Percentiles rank a stretch among this genome's conserved stretches.
Evolutionary conservation across 2,329 filamentous ascomycete genomes (phyloP).

Genomic region (Talaromyces pinophilus): DNA sequence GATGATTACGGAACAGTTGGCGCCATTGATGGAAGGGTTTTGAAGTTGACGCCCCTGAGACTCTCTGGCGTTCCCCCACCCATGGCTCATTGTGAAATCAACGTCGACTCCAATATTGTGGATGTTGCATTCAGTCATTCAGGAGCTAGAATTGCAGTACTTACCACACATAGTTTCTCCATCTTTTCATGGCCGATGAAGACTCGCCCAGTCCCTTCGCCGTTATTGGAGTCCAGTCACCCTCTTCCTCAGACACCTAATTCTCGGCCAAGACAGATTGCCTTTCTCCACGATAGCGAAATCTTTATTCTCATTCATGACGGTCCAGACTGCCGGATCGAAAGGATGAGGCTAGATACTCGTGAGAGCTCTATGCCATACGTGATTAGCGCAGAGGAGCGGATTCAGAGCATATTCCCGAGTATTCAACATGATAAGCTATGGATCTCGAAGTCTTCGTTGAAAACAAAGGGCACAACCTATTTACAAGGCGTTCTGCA

Average conservation of each 20-base stretch:
- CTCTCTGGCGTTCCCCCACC: constrained; percentile 86
- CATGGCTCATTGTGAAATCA: constrained; percentile 79
- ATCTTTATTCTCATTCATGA: constrained; percentile 46
- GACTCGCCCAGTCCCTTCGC: constrained; percentile 37
- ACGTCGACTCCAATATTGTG: constrained; percentile 61
- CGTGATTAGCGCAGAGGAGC: constrained; percentile 35
- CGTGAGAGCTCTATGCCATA: constrained; percentile 35
- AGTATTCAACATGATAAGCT: constrained; percentile 38
- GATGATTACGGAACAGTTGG: constrained; percentile 77
- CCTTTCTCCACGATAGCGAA: constrained; percentile 47
- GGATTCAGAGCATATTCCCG: constrained; percentile 41
- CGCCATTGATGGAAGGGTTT: constrained; percentile 75
- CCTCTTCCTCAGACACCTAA: constrained; percentile 34
- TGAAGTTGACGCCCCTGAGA: constrained; percentile 85
- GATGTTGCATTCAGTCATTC: constrained; percentile 73
- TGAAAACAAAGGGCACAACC: constrained; percentile 30
- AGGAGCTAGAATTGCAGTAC: constrained; percentile 67
- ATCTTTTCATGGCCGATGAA: constrained; percentile 70
- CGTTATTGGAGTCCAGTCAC: constrained; percentile 43
- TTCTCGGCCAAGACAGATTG: constrained; percentile 48
- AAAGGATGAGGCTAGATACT: constrained; percentile 39
- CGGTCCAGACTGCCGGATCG: constrained; percentile 34
- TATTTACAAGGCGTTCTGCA: constrained; percentile 26
- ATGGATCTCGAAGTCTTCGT: constrained; percentile 40
- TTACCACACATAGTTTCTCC: constrained; percentile 67